A percentile compares a stretch with the other conserved stretches of the same genome.
These are phyloP conservation scores for Gaeumannomyces sp. DNA, from an alignment of 2,329 filamentous ascomycete species.

Conservation along the genomic window DNA sequence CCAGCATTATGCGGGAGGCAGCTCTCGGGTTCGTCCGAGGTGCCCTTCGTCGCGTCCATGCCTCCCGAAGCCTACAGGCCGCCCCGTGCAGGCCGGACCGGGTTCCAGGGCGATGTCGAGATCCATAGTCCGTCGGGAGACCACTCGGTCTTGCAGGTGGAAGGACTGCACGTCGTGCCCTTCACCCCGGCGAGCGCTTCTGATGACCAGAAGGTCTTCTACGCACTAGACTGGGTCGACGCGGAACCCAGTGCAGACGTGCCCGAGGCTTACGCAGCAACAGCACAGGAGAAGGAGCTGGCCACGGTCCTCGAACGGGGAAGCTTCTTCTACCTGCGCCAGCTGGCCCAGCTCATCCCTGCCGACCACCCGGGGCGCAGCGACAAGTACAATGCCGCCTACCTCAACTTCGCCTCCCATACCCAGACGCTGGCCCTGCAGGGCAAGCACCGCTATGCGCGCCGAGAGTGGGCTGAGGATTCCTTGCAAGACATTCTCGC, in stretches of 20 bases:
- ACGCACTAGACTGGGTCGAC: not conserved
- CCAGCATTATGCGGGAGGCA: too few relatives aligned
- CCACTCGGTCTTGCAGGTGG: not conserved
- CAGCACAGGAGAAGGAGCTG: not conserved
- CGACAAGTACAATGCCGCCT: not conserved
- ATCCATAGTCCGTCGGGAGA: too few relatives aligned
- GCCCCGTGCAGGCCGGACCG: too few relatives aligned
- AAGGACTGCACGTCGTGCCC: not conserved
- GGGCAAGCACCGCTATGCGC: not conserved
- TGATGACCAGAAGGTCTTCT: slow-evolving; percentile 2
- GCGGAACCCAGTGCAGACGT: not conserved
- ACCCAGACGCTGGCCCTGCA: not conserved
- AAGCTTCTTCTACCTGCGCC: not conserved
- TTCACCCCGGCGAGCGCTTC: not conserved
- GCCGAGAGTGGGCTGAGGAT: not conserved
- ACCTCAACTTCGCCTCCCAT: not conserved
- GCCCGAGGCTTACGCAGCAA: not conserved
- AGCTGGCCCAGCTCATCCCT: not conserved
- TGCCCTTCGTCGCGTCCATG: too few relatives aligned
- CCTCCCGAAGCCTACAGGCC: too few relatives aligned
- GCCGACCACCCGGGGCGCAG: not conserved
- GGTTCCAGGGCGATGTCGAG: too few relatives aligned
- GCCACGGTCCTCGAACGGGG: not conserved
- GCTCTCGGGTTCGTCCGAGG: too few relatives aligned
- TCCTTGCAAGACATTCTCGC: too few relatives aligned